These are phyloP conservation scores for Stagonosporopsis cucurbitacearum DNA, from an alignment of 2,329 filamentous ascomycete genomes.

Conservation along the genomic window DNA sequence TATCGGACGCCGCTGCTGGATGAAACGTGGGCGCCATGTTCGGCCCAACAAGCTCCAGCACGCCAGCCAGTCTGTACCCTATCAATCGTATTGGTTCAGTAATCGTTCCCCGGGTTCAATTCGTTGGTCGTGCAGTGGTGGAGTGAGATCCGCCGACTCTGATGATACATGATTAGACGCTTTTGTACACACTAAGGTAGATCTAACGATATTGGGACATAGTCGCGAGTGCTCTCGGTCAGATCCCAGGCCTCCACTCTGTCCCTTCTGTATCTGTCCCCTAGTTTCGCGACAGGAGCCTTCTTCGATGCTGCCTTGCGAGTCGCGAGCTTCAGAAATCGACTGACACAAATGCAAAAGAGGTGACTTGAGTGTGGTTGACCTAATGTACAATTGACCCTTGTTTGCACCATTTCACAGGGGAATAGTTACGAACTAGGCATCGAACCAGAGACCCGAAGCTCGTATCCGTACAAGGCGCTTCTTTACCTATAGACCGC, in stretches of 20 bases:
- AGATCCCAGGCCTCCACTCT: constrained; percentile 7
- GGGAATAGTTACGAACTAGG: neutral
- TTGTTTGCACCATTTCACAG: neutral
- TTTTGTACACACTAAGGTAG: constrained; percentile 5
- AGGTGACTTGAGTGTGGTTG: neutral
- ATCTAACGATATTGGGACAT: constrained; percentile 7
- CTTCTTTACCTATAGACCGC: neutral
- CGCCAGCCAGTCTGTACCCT: neutral
- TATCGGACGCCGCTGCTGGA: neutral
- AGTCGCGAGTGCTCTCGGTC: constrained; percentile 13
- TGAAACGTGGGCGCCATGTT: constrained; percentile 4
- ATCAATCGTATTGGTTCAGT: neutral
- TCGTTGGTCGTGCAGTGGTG: constrained; percentile 13
- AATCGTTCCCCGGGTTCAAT: constrained; percentile 5
- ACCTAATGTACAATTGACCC: neutral
- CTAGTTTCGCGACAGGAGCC: constrained; percentile 3
- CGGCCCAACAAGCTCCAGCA: neutral
- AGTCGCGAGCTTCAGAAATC: neutral
- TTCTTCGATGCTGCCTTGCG: constrained; percentile 11
- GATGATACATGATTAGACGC: constrained; percentile 9
- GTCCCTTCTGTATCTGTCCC: neutral
- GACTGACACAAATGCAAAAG: neutral
- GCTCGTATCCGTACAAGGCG: too few relatives aligned
- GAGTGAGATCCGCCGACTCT: constrained; percentile 14
- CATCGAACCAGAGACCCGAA: neutral